phyloP scores from a whole-genome alignment of 208 protist species.

The Leishmania mexicana region DNA sequence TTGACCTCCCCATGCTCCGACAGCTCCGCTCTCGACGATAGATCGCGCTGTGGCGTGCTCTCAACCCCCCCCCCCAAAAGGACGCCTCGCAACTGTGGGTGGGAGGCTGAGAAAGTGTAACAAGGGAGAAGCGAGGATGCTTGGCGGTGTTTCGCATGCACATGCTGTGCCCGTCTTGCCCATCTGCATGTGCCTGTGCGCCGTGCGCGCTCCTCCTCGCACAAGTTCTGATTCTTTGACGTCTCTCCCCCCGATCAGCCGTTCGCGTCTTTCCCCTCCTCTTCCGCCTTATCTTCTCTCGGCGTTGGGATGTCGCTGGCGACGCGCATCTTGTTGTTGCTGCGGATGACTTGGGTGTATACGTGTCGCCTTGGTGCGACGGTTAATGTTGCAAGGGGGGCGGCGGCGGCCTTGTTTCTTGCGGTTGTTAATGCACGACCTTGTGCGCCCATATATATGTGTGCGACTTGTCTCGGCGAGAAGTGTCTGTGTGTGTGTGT shows the following conservation, averaged over 20 bases:
- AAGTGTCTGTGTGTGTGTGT: too few species aligned
- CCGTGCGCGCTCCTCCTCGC: not conserved
- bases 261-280: not conserved
- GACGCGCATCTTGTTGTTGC: too few species aligned
- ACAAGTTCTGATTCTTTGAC: not conserved
- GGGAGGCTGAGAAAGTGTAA: too few species aligned
- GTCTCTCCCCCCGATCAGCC: not conserved
- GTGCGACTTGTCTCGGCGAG: not conserved
- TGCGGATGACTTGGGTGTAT: too few species aligned
- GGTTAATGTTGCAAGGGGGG: too few species aligned
- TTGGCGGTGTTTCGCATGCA: not conserved
- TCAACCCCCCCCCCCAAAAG: not conserved
- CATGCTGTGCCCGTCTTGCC: constrained; percentile 2
- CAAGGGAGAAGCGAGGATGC: not conserved
- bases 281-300: not conserved
- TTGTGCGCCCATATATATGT: not conserved
- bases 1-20: not conserved
- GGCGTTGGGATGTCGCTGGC: too few species aligned
- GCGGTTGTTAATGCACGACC: too few species aligned
- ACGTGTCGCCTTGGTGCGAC: too few species aligned
- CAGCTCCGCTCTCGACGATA: not conserved
- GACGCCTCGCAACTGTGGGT: not conserved
- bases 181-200: constrained; percentile 8
- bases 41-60: not conserved
- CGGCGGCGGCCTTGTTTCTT: too few species aligned